phyloP scores from a whole-genome alignment of 2,329 filamentous ascomycete species.

The Lasiodiplodia theobromae region DNA sequence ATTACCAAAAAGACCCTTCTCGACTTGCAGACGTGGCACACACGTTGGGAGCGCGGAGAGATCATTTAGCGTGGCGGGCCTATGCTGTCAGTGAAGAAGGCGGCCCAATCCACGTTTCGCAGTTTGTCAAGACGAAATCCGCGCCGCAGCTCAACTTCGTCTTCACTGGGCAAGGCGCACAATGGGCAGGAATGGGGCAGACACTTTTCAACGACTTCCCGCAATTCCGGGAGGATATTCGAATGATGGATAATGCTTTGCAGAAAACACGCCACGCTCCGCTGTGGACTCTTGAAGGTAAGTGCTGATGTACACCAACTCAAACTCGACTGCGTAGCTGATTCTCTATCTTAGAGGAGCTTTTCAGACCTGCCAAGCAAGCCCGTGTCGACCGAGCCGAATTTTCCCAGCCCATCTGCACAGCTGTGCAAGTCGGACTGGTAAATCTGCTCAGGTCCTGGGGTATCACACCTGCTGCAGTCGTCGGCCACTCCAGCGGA shows the following conservation, averaged over 20 bases:
- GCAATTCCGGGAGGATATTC: background rate
- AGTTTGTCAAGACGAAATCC: background rate
- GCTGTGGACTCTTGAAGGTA: conserved; percentile 8
- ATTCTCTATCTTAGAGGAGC: background rate
- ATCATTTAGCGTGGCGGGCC: conserved; percentile 31
- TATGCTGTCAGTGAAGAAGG: conserved; percentile 21
- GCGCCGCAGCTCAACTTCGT: conserved; percentile 26
- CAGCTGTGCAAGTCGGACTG: conserved; percentile 28
- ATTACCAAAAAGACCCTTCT: background rate
- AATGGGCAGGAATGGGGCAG: conserved; percentile 7
- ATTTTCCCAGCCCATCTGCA: conserved; percentile 31
- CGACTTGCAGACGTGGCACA: conserved; percentile 31
- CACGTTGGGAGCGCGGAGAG: conserved; percentile 33
- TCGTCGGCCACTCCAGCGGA: conserved; percentile 30
- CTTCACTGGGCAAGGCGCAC: conserved; percentile 30
- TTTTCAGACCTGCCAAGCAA: conserved; percentile 5
- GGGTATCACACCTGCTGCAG: conserved; percentile 1
- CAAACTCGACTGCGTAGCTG: too few relatives aligned
- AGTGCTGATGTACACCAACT: too few relatives aligned
- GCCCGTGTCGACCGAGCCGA: conserved; percentile 22
- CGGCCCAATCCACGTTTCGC: conserved; percentile 5
- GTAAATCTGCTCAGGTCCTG: conserved; percentile 20
- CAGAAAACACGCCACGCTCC: background rate
- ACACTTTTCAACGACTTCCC: conserved; percentile 14
- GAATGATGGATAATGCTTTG: background rate